A percentile compares a stretch with the other conserved stretches of the same genome.
phyloP scores from a whole-genome alignment of 2,329 filamentous ascomycete species.

The Pseudovirgaria hyperparasitica region DNA sequence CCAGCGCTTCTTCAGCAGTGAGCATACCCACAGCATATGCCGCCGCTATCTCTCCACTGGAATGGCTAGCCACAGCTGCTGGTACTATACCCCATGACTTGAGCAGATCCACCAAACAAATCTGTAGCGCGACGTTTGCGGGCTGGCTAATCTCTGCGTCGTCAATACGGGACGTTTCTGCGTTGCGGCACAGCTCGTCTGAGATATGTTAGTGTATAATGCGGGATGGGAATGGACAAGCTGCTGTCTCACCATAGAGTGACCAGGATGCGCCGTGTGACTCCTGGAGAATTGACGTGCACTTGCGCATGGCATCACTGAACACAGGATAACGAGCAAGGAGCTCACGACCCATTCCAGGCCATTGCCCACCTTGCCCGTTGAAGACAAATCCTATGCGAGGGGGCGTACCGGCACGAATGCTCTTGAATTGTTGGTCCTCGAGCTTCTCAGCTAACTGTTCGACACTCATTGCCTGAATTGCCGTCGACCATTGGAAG shows the following conservation, averaged over 20 bases:
- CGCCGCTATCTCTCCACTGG: conserved; percentile 15
- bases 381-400: conserved; percentile 11
- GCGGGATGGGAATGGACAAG: too few relatives aligned
- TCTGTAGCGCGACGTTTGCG: conserved; percentile 12
- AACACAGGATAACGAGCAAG: conserved; percentile 9
- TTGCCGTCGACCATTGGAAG: conserved; percentile 6
- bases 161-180: not conserved
- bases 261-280: not conserved
- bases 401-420: too few relatives aligned
- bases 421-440: too few relatives aligned
- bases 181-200: conserved; percentile 2
- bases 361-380: conserved; percentile 5
- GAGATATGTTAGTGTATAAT: too few relatives aligned
- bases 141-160: conserved; percentile 1
- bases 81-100: conserved; percentile 7
- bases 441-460: not conserved
- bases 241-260: not conserved
- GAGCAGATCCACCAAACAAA: conserved; percentile 12
- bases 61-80: conserved; percentile 9
- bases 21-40: conserved; percentile 11
- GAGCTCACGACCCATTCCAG: conserved; percentile 3
- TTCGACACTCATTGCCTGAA: not conserved
- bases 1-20: conserved; percentile 10
- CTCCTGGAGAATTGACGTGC: conserved; percentile 4
- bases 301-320: conserved; percentile 4